phyloP scores from a whole-genome alignment of 331 rosid species.

The Pyracantha coccinea region DNA sequence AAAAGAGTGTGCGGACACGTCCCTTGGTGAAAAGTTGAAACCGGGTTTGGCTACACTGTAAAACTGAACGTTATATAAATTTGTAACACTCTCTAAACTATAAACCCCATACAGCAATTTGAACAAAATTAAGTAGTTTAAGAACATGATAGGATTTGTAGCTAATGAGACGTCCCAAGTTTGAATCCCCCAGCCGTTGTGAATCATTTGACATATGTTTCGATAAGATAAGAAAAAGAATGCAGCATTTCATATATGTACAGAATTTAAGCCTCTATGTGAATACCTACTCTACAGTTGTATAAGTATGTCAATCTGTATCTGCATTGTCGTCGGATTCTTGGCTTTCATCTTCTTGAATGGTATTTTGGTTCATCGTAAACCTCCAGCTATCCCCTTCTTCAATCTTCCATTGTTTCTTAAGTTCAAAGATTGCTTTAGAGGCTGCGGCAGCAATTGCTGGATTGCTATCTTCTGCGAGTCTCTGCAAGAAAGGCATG shows the following conservation, averaged over 20 bases:
- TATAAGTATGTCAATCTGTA: constrained; percentile 20
- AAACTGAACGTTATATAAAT: no score
- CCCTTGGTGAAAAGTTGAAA: no score
- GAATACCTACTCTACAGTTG: constrained; percentile 22
- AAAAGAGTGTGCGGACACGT: no score
- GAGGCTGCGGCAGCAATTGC: constrained; percentile 81
- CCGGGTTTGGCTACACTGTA: no score
- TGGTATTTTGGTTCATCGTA: constrained; percentile 45
- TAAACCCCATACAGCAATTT: background rate
- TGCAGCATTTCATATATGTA: background rate
- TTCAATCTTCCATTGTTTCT: constrained; percentile 89
- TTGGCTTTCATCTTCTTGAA: constrained; percentile 23
- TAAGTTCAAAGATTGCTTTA: constrained; percentile 78
- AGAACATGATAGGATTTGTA: background rate
- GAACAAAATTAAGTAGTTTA: background rate
- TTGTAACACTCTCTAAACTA: no score
- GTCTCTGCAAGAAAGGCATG: constrained; percentile 53
- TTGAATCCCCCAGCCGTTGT: no score
- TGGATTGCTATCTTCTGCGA: constrained; percentile 80
- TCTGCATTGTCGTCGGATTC: constrained; percentile 32
- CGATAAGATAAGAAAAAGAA: no score
- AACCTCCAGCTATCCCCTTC: constrained; percentile 97
- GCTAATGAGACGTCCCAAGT: background rate
- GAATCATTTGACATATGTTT: no score
- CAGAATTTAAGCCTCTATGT: constrained; percentile 21